Percentiles rank a stretch among this genome's conserved stretches.
phyloP scores from a whole-genome alignment of 768 basidiomycete genomes.

The Xanthoconium stramineum region DNA sequence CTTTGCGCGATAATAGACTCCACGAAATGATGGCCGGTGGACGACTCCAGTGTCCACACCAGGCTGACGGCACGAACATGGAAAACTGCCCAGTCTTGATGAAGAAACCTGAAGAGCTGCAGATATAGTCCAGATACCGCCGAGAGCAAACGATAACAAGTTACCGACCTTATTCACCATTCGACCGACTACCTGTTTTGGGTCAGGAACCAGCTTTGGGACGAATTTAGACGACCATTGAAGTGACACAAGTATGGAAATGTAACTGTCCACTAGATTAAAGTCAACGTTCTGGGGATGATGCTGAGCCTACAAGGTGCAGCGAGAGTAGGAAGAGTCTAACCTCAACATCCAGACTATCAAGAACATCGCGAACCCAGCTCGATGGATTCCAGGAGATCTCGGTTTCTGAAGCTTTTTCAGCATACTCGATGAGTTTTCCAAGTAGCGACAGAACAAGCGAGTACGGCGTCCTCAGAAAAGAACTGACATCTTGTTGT shows the following conservation, averaged over 20 bases:
- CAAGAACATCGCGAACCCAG: constrained; percentile 62
- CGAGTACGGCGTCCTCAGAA: constrained; percentile 50
- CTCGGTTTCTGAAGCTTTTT: constrained; percentile 26
- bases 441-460: constrained; percentile 50
- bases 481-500: constrained; percentile 29
- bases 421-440: constrained; percentile 45
- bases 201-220: constrained; percentile 54
- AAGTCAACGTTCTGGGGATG: constrained; percentile 46
- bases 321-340: constrained; percentile 7
- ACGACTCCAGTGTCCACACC: constrained; percentile 74
- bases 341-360: constrained; percentile 56
- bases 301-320: not conserved
- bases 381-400: constrained; percentile 58
- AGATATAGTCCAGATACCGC: constrained; percentile 4
- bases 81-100: constrained; percentile 60
- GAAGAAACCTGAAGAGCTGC: constrained; percentile 73
- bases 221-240: constrained; percentile 48
- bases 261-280: constrained; percentile 58
- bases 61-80: constrained; percentile 80
- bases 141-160: not conserved
- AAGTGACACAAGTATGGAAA: constrained; percentile 54
- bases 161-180: constrained; percentile 52
- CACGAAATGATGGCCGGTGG: constrained; percentile 55
- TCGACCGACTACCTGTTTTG: constrained; percentile 51
- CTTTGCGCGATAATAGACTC: constrained; percentile 77